phyloP scores from a whole-genome alignment of 2,329 filamentous ascomycete genomes.

The Aureobasidium musti region DNA sequence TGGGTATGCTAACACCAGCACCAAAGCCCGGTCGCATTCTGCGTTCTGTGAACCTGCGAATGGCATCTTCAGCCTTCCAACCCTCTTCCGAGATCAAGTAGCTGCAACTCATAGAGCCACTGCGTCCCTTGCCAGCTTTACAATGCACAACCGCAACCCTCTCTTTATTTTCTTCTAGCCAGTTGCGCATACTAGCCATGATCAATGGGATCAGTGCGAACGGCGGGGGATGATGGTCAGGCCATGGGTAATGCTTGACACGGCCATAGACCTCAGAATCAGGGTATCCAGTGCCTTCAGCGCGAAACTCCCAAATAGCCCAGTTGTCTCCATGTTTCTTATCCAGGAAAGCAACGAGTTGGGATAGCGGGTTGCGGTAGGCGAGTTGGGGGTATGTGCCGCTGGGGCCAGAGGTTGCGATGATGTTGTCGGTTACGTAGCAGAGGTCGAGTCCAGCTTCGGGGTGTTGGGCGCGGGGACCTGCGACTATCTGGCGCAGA shows the following conservation, averaged over 20 bases:
- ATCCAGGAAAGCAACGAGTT: slow-evolving; percentile 85
- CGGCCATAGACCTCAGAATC: slow-evolving; percentile 84
- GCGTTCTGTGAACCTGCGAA: slow-evolving; percentile 72
- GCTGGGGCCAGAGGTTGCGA: slow-evolving; percentile 80
- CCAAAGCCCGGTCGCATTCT: slow-evolving; percentile 91
- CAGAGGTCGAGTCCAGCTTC: slow-evolving; percentile 91
- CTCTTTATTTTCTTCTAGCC: slow-evolving; percentile 61
- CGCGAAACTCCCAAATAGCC: slow-evolving; percentile 98
- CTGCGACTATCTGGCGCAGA: slow-evolving; percentile 86
- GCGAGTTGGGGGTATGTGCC: slow-evolving; percentile 86
- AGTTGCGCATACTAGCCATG: slow-evolving; percentile 89
- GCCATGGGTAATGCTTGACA: slow-evolving; percentile 91
- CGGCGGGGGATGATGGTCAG: slow-evolving; percentile 94
- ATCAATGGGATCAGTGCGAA: slow-evolving; percentile 87
- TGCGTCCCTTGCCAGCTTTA: slow-evolving; percentile 94
- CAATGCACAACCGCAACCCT: slow-evolving; percentile 91
- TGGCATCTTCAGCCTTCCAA: slow-evolving; percentile 64
- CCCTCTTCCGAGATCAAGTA: slow-evolving; percentile 88
- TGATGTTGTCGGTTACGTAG: slow-evolving; percentile 84
- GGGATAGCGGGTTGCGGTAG: slow-evolving; percentile 89
- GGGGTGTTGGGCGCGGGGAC: slow-evolving; percentile 77
- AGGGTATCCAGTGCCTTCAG: slow-evolving; percentile 93
- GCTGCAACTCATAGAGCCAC: slow-evolving; percentile 82
- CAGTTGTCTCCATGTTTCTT: slow-evolving; percentile 78
- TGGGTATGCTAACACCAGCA: slow-evolving; percentile 86